Evolutionary conservation across 2,329 filamentous ascomycete genomes (phyloP), one percentile per base, ranked within the genome.

Genomic region (Curvularia sp.): DNA sequence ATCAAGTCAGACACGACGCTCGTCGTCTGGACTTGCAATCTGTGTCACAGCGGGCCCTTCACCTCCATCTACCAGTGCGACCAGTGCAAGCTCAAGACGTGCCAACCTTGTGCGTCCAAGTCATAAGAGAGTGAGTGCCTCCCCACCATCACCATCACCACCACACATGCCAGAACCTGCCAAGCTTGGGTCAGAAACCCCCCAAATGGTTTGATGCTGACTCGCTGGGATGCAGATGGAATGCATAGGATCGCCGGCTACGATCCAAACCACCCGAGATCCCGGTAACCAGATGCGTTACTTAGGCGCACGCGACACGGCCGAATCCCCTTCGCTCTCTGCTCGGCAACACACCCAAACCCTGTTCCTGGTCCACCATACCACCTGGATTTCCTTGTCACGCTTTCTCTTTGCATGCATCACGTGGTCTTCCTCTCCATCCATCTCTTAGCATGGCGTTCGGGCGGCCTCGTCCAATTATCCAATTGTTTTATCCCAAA

Each of bases 1-100:
- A 81, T 83, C 77, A 83, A 83, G 68, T 82, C 80, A 21, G 80
- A 82, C 69, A 82, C 80, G 13, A 82, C 79, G 4, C 73, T 83
- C 61, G 78, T 83, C 57, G 74, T 81, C 55, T 83, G 81, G 81
- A 81, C 81, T 56, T 83, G 81, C 78, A 80, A 82, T 68, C 69
- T 80, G 65, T 83, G 81, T 72, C 81, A 82, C 65, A 81, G 78
- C 1, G 81, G 81, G 4, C 80, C 80, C 18, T 80, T 83, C 69
- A 81, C 79, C 73, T 80, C 75, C 73, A 83, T 83, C 71, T 83
- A 76, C 65, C 80, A 83, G 66, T 83, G 81, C 71, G 64, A 76
- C 43, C 77, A 79, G 54, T 83, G 81, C 79, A 83, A 82, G 71
- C 71, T 82, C 58, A 82, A 82, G 76, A 79, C 79, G 6, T 83